Evolutionary conservation across 139 green algal genomes (phyloP).

Genomic region (Micractinium sp.): DNA sequence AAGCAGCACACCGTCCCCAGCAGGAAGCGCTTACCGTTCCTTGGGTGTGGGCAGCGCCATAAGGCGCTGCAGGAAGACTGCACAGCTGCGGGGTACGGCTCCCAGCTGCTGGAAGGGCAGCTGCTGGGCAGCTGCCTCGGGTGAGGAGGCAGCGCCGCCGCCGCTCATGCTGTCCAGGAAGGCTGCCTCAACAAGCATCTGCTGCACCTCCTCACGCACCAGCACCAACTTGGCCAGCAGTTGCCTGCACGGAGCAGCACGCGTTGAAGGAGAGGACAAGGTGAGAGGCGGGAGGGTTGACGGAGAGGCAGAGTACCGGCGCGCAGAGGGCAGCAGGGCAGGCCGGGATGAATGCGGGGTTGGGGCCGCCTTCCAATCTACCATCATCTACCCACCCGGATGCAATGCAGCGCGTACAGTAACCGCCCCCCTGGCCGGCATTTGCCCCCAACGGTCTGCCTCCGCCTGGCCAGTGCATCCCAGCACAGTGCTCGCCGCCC

Average conservation of each 20-base stretch:
- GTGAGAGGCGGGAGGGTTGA: not conserved
- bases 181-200: not conserved
- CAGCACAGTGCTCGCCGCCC: no score
- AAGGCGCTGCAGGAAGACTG: constrained; percentile 30
- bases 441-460: no score
- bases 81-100: not conserved
- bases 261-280: not conserved
- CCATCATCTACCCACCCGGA: no score
- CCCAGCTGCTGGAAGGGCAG: constrained; percentile 9
- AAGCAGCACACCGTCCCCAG: no score
- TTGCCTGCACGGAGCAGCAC: not conserved
- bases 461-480: no score
- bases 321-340: no score
- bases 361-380: not conserved
- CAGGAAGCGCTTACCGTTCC: not conserved
- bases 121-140: not conserved
- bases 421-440: no score
- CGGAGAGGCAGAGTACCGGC: not conserved
- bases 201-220: constrained; percentile 18
- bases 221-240: constrained; percentile 35
- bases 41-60: not conserved
- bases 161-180: not conserved
- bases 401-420: no score
- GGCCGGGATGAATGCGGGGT: no score
- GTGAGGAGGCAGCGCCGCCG: not conserved